These are phyloP conservation scores for Pseudogymnoascus destructans DNA, from an alignment of 2,329 filamentous ascomycete species.

Conservation along the genomic window DNA sequence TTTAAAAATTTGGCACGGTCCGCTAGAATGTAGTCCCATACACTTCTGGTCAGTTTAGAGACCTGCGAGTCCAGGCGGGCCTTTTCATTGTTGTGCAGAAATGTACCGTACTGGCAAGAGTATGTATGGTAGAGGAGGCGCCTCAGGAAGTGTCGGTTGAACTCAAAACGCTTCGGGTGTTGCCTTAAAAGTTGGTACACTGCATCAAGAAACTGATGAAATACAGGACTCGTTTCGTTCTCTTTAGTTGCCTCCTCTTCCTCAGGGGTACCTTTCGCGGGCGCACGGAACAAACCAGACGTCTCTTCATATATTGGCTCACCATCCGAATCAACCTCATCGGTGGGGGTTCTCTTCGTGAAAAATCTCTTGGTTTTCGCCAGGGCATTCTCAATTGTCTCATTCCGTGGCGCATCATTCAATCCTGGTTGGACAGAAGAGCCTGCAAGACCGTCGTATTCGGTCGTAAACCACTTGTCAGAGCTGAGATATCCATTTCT, in stretches of 20 bases:
- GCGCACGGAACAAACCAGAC: slow-evolving; percentile 28
- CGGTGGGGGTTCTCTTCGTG: slow-evolving; percentile 60
- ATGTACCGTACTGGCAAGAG: slow-evolving; percentile 93
- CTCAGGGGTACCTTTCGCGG: slow-evolving; percentile 28
- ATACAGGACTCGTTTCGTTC: slow-evolving; percentile 91
- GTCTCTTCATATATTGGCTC: slow-evolving; percentile 20
- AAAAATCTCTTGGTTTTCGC: slow-evolving; percentile 82
- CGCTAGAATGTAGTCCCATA: slow-evolving; percentile 91
- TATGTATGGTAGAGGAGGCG: slow-evolving; percentile 87
- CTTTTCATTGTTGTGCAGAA: slow-evolving; percentile 89
- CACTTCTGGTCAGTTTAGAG: slow-evolving; percentile 62
- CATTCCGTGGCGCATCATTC: slow-evolving; percentile 40
- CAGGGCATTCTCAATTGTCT: slow-evolving; percentile 75
- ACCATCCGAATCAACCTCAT: slow-evolving; percentile 46
- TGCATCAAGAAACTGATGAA: slow-evolving; percentile 93
- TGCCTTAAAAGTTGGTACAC: slow-evolving; percentile 84
- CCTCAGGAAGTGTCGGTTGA: slow-evolving; percentile 84
- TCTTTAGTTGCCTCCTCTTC: slow-evolving; percentile 60
- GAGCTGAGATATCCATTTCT: slow-evolving; percentile 78
- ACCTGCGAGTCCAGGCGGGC: slow-evolving; percentile 61
- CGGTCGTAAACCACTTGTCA: slow-evolving; percentile 86
- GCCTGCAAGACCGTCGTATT: slow-evolving; percentile 65
- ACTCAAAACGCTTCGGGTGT: slow-evolving; percentile 81
- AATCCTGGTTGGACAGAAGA: slow-evolving; percentile 48
- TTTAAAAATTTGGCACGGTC: slow-evolving; percentile 74